Conservation (phyloP, 2,329 filamentous ascomycete species). For the Pseudopyrenochaeta lycopersici region DNA sequence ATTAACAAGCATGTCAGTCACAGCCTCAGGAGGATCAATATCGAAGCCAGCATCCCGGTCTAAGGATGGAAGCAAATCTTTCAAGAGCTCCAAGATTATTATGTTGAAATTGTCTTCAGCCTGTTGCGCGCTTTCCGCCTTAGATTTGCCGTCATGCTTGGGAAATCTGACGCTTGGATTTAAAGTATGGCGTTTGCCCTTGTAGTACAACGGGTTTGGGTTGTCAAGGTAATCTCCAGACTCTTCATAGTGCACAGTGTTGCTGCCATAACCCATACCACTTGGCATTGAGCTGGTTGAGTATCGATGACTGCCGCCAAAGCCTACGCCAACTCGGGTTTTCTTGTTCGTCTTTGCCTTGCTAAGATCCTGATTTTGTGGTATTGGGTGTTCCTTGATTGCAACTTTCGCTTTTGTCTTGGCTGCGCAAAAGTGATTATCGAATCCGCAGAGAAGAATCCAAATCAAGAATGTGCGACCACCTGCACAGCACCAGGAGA, state of each 20-base stretch:
- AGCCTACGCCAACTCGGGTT: conserved; percentile 8
- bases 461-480: conserved; percentile 48
- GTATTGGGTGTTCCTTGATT: not conserved
- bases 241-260: not conserved
- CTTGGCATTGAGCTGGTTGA: conserved; percentile 6
- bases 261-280: conserved; percentile 21
- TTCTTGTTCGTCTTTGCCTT: conserved; percentile 1
- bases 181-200: conserved; percentile 1
- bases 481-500: conserved; percentile 47
- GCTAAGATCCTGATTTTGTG: not conserved
- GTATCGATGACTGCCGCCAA: conserved; percentile 3
- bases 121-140: conserved; percentile 18
- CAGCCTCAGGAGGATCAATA: conserved; percentile 33
- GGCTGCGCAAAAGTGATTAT: conserved; percentile 30
- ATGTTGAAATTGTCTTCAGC: conserved; percentile 18
- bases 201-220: not conserved
- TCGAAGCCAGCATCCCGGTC: conserved; percentile 36
- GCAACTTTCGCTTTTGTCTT: conserved; percentile 10
- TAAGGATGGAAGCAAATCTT: conserved; percentile 36
- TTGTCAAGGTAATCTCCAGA: not conserved
- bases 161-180: not conserved
- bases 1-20: conserved; percentile 46
- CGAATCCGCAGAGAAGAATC: conserved; percentile 50
- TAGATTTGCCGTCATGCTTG: conserved; percentile 1
- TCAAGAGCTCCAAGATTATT: conserved; percentile 23